A percentile compares a stretch with the other conserved stretches of the same genome.
Conservation (phyloP, 495 filamentous ascomycete species). For the Podospora bellae-mahoneyi region DNA sequence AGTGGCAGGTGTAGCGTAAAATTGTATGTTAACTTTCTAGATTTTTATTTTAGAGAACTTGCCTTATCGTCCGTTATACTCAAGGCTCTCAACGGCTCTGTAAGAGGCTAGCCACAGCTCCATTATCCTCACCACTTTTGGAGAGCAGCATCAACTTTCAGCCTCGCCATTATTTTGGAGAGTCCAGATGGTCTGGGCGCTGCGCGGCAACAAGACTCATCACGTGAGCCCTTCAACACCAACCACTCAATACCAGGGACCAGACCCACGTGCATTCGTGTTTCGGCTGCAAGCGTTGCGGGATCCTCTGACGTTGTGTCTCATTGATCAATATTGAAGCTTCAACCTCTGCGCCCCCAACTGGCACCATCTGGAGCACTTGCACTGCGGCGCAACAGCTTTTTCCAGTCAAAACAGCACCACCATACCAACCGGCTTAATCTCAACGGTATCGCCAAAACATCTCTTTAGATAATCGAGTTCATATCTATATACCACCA, state of each 20-base stretch:
- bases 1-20: no score
- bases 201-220: background rate
- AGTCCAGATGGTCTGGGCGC: background rate
- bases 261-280: slow-evolving; percentile 25
- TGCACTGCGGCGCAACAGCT: slow-evolving; percentile 15
- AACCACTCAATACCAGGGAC: slow-evolving; percentile 20
- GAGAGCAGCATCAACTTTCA: background rate
- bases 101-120: background rate
- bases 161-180: background rate
- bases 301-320: slow-evolving; percentile 13
- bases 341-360: slow-evolving; percentile 18
- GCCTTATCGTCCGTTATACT: no score
- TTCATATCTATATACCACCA: background rate
- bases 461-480: background rate
- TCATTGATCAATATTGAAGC: slow-evolving; percentile 34
- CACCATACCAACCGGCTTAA: background rate
- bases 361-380: slow-evolving; percentile 18
- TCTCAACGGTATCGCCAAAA: background rate
- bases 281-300: background rate
- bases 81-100: no score
- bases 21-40: no score
- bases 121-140: background rate
- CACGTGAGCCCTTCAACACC: background rate
- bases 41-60: no score
- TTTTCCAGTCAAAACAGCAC: slow-evolving; percentile 8